phyloP scores from a whole-genome alignment of 78 protist genomes.

The Anaeramoeba flamelloides region DNA sequence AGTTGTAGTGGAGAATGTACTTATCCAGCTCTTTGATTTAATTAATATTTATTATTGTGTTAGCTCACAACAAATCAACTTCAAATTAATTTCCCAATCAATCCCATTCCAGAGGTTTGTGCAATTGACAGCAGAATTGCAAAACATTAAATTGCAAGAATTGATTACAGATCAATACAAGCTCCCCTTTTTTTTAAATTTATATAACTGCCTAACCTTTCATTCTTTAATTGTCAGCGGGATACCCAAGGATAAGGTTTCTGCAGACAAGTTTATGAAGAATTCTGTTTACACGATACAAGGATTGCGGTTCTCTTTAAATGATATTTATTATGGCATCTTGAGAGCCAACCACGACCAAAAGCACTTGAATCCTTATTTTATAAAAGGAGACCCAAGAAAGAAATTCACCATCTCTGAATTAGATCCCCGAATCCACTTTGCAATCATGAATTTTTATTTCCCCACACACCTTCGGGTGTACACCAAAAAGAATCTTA shows the following conservation, averaged over 20 bases:
- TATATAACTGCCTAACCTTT: background rate
- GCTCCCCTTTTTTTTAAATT: background rate
- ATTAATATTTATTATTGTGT: background rate
- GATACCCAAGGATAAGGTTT: background rate
- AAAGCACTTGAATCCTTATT: too few species aligned
- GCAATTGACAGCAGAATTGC: background rate
- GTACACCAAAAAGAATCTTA: too few species aligned
- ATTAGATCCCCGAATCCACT: too few species aligned
- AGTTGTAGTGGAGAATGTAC: background rate
- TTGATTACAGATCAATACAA: background rate
- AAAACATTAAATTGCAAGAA: background rate
- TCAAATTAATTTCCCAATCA: background rate
- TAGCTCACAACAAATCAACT: background rate
- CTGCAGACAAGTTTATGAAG: background rate
- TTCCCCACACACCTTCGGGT: too few species aligned
- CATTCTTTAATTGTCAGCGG: background rate
- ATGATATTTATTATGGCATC: background rate
- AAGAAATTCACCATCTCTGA: too few species aligned
- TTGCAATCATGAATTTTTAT: too few species aligned
- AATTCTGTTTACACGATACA: background rate
- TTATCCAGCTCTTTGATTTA: background rate
- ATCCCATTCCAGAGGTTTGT: background rate
- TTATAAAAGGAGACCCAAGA: too few species aligned
- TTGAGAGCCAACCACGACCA: background rate
- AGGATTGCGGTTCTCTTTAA: background rate